Base-by-base conservation (phyloP, 139 green algal species). In the Picochlorum sp. region DNA sequence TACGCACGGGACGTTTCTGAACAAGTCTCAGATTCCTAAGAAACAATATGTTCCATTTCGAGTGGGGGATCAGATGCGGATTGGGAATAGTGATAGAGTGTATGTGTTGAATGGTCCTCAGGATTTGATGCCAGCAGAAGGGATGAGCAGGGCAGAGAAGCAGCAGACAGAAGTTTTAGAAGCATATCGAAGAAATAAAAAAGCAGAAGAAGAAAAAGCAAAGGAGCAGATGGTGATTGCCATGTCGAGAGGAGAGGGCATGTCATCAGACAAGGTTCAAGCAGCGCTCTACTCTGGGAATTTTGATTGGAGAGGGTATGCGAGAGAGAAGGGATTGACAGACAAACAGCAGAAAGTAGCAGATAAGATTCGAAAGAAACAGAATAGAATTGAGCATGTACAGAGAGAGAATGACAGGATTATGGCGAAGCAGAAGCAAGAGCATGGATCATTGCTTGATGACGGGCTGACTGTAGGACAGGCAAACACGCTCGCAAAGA, bases 1-100 rank as follows among this genome's bases (percentile, higher is more conserved):
- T 63, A 92, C 88, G 2, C 92, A 98, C 62, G 90, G 92, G 59
- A 90, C 78, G 9, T 93, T 90, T 65, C 56, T 97, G 6, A 97
- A 98, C 77, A 94, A 95, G 66, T 60, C 77, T 54, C 79, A 82
- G 47, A 20, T 92, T 20, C 85, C 84, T 38, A 45, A 78, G 0
- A 26, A 56, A 0, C 62, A 85, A 28, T 72, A 88, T 61, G 72
- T 76, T 23, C 79, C 78, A 1, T 49, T 95, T 14, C 86, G 77
- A 63, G 87, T 95, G 49, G 89, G 89, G 6, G 86, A 95, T 75
- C 81, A 90, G 20, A 60, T 97, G 15, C 77, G 71, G 18, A 92
- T 97, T 71, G 91, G 91, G 16, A 65, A 84, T 70, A 90, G 81
- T 75, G 86, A 62, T 41, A 82, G 91, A 6, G 45, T 91, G 28